Base-by-base conservation (phyloP, 148 eudicot genomes). In the Arctostaphylos glauca region DNA sequence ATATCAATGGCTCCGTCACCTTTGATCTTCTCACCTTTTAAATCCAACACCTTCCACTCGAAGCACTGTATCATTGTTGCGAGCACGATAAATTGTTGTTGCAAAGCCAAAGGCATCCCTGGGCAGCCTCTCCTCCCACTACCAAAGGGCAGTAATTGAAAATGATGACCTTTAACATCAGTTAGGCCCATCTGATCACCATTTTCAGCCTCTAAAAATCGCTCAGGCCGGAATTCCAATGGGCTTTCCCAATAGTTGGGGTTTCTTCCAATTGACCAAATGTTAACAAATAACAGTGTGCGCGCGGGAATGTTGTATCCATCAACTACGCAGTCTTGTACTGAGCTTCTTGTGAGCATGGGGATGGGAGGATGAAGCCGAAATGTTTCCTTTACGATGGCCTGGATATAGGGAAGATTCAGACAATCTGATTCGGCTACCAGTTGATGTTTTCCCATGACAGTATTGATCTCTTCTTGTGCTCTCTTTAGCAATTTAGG, bases 121-220 rank as follows among this genome's bases (percentile, higher is more conserved):
- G 88, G 90, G 60, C 88, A 88, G 25, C 67, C 84, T 38, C 88
- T 85, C 38, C 86, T 78, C 23, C 86, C 90, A 1, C 64, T 58
- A 2, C 90, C 90, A 19, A 88, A 88, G 5, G 90, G 84, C 44
- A 88, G 8, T 14, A 85, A 62, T 19, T 84, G 66, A n/a, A 74
- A 84, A 80, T 84, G 60, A 19, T 74, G 54, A 19, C 86, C 86
- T 66, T 80, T 74, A 74, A 84, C 68, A 74, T 84, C 86, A 4
- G 60, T n/a, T 5, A 49, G 21, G 43, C 76, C 72, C 38, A 31
- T 54, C 48, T 73, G 44, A 38, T 49, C 31, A 80, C 38, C 74
- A 31, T 25, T 79, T 31, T 21, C 60, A 23, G 53, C 4, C 62
- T 9, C 59, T n/a, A 59, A 23, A 58, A 87, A 87, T 43, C 87